Base-by-base conservation (phyloP, 2,329 filamentous ascomycete genomes). In the Coniochaeta ligniaria region DNA sequence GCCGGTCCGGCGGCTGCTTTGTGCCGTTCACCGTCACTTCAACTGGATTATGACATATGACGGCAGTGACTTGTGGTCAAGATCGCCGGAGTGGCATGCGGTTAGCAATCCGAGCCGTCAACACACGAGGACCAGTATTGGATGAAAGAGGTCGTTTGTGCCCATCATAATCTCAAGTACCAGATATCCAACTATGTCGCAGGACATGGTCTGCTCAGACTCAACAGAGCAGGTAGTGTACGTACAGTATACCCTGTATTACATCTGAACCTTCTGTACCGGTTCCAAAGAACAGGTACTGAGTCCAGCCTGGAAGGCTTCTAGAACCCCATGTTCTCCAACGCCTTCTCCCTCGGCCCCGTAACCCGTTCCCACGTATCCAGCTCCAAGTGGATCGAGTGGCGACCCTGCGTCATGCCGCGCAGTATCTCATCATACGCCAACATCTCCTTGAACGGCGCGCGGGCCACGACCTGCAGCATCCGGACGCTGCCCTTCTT, bases 391-490 rank as follows among this genome's bases (percentile, higher is more conserved):
- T 81, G 83, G 71, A 86, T 76, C 6, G 81, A 78, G 68, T 86
- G 83, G 2, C 95, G 82, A 0, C 95, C 95, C 2, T 89, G 90
- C 3, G 94, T 99, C 78, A 96, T 82, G 74, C 91, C 93, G 59
- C 95, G 81, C 64, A 99, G 75, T 71, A 96, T 91, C 72, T 92
- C 91, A 67, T 98, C 80, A 73, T 98, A 99, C 47, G 94, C 91
- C 38, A 98, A 88, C 91, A 98, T 97, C 75, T 98, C 94, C 75
- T 95, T 96, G 68, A 98, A 80, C 35, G 95, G 95, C 31, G 98
- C 94, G 68, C 90, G 86, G 24, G 93, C 95, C 12, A 89, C 87
- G 66, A 99, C 91, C 57, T 88, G 82, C 61, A 82, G 78, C 76
- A 77, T 80, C 54, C 79, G 76, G 60, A 76, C 74, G 36, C 74